phyloP scores from a whole-genome alignment of 2,329 filamentous ascomycete genomes.

The Xylaria sp. region DNA sequence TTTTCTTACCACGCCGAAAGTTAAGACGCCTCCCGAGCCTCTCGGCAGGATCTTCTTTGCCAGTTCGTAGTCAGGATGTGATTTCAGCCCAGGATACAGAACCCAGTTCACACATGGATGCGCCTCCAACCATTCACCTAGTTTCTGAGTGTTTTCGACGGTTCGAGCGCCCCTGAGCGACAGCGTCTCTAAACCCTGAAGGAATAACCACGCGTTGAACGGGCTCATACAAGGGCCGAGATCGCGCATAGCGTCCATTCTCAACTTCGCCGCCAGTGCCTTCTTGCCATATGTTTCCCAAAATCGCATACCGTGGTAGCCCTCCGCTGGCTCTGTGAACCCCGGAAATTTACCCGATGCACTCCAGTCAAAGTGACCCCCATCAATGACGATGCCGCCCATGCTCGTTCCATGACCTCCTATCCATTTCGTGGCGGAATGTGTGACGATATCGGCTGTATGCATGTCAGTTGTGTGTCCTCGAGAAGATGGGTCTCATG shows the following conservation, averaged over 20 bases:
- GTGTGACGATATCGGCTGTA: slow-evolving; percentile 74
- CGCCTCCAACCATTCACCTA: slow-evolving; percentile 75
- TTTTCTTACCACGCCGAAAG: slow-evolving; percentile 75
- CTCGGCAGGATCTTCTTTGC: slow-evolving; percentile 76
- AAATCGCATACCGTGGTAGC: slow-evolving; percentile 77
- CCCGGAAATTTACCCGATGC: slow-evolving; percentile 76
- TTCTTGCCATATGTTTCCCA: slow-evolving; percentile 75
- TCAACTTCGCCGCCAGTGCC: slow-evolving; percentile 72
- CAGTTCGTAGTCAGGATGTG: slow-evolving; percentile 70
- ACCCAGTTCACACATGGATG: slow-evolving; percentile 78
- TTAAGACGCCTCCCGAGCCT: slow-evolving; percentile 77
- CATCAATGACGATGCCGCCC: slow-evolving; percentile 74
- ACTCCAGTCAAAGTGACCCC: slow-evolving; percentile 78
- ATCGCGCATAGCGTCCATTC: slow-evolving; percentile 77
- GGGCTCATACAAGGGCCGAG: slow-evolving; percentile 75
- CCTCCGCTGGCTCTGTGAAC: slow-evolving; percentile 74
- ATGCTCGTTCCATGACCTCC: slow-evolving; percentile 79
- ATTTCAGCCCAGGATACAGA: slow-evolving; percentile 74
- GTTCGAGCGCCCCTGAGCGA: slow-evolving; percentile 74
- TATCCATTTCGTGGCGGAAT: slow-evolving; percentile 80
- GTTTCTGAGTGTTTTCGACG: slow-evolving; percentile 70
- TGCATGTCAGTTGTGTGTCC: slow-evolving; percentile 31
- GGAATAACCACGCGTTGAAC: slow-evolving; percentile 77
- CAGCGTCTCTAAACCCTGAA: slow-evolving; percentile 77
- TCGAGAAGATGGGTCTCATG: slow-evolving; percentile 8